Evolutionary conservation across 495 filamentous ascomycete species (phyloP), one percentile per base, ranked within the genome.

Genomic region (Podospora comata): DNA sequence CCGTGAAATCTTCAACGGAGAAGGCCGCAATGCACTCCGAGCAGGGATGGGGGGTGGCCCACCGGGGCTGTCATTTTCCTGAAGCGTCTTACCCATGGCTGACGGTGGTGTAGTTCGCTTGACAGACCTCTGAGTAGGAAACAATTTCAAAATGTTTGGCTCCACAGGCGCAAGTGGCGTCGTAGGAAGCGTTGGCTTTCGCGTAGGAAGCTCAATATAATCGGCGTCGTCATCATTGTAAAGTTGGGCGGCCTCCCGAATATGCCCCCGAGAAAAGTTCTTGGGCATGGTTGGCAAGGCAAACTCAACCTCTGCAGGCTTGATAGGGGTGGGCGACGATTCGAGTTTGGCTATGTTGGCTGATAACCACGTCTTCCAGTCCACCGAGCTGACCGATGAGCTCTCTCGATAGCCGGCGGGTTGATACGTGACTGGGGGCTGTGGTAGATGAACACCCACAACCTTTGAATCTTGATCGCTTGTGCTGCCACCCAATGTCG

Each of bases 211-310:
- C 27, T 71, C 67, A 60, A 61, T 60, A 20, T 62, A 39, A 16
- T 66, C 56, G 2, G 81, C 73, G 5, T 75, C 77, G 13, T 79
- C 77, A 13, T 90, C 85, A 32, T 81, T 83, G 30, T 82, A 73
- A 59, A 86, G 87, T 60, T 91, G 87, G 1, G 89, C 84, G 39
- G 78, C 66, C 76, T 92, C 89, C 16, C 88, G 80, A 62, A 88
- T 71, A 74, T 91, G 89, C 0, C 84, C 80, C 4, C 72, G 62
- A 5, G 62, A 44, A 56, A 70, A 73, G 23, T 63, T 61, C 55
- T 73, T 75, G 23, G 77, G 72, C 72, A 78, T 77, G 11, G 79
- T 76, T 0, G 78, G 79, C 7, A 82, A 67, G 6, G 77, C 76
- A 39, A 72, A 79, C 53, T 79, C 72, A 28, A 81, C 73, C 62